Percentiles rank a stretch among this genome's conserved stretches.
Evolutionary conservation across 257 asterid species (phyloP).

Genomic region (Orobanche coerulescens): DNA sequence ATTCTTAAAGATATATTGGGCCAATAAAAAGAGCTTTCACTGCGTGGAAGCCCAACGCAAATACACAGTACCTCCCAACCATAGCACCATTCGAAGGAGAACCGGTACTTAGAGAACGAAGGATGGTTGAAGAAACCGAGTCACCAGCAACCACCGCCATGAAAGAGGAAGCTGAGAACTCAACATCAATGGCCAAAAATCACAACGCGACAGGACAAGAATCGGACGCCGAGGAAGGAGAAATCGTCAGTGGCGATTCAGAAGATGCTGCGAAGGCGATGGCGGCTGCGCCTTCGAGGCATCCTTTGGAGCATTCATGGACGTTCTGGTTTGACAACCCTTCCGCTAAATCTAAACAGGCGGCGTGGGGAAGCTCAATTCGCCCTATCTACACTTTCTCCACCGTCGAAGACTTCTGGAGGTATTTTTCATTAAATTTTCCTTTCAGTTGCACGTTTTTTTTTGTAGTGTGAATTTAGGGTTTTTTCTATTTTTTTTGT

Average conservation of each 20-base stretch:
- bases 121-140: constrained; percentile 39
- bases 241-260: constrained; percentile 29
- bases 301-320: constrained; percentile 50
- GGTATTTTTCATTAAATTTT: constrained; percentile 35
- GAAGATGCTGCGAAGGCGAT: constrained; percentile 28
- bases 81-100: background rate
- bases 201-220: constrained; percentile 29
- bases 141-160: constrained; percentile 23
- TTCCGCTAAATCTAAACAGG: constrained; percentile 29
- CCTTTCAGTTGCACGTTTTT: background rate
- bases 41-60: background rate
- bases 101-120: background rate
- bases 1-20: background rate
- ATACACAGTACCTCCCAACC: background rate
- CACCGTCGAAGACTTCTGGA: constrained; percentile 52
- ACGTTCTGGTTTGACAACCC: constrained; percentile 58
- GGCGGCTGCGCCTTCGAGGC: constrained; percentile 26
- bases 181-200: constrained; percentile 19
- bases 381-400: constrained; percentile 45
- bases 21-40: background rate
- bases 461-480: background rate
- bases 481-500: background rate
- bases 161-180: constrained; percentile 22
- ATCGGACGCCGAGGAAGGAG: constrained; percentile 41
- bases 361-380: constrained; percentile 44